Evolutionary conservation across 108 stramenopile genomes (phyloP), one percentile per base, ranked within the genome.

Genomic region (Nitzschia inconspicua): DNA sequence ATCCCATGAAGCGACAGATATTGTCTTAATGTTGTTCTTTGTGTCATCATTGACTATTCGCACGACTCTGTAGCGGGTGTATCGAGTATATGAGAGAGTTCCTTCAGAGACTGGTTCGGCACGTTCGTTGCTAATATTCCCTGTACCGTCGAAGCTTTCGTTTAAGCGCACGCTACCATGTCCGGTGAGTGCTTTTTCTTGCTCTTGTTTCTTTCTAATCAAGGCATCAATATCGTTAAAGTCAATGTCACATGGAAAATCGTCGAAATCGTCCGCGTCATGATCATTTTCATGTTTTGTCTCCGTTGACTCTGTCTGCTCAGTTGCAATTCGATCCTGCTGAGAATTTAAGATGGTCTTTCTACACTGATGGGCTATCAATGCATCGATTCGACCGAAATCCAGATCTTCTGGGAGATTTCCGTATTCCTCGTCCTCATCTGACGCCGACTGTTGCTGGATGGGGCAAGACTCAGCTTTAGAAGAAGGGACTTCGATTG

Each of bases 41-140:
- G 44, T 34, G 50, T 91, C 79, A 29, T 81, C 70, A 36, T 68
- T 52, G 0, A 90, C 78, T 8, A 31, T 41, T 22, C 70, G 40
- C 11, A 94, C 76, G n/a, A n/a, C n/a, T 25, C 75, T 77, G 65
- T 89, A 94, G 0, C 93, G 75, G 14, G 86, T 73, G 57, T 84
- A 89, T 4, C 73, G 62, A 29, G 83, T 79, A 47, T 71, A 81
- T 1, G 70, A 64, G 54, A 50, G 42, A 20, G n/a, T n/a, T n/a
- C n/a, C n/a, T n/a, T n/a, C n/a, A n/a, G n/a, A n/a, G n/a, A n/a
- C n/a, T n/a, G n/a, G n/a, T n/a, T n/a, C n/a, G n/a, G n/a, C n/a
- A n/a, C n/a, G n/a, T n/a, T n/a, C n/a, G n/a, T n/a, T n/a, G n/a
- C n/a, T n/a, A n/a, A n/a, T n/a, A n/a, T n/a, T n/a, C n/a, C n/a